Base-by-base conservation (phyloP, 108 stramenopile genomes). In the Nitzschia sp. region DNA sequence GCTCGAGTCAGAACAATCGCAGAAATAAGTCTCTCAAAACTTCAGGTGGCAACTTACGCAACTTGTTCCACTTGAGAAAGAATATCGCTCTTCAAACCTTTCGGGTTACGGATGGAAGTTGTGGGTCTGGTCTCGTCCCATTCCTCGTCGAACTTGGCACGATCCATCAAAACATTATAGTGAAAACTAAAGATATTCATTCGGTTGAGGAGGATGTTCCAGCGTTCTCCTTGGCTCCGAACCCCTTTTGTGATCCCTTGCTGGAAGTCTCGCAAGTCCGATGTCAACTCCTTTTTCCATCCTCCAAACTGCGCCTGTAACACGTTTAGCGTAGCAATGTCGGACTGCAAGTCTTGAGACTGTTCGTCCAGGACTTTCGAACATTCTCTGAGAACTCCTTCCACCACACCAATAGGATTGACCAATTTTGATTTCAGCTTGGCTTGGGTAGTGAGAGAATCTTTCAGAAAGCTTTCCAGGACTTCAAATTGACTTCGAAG, bases 351-450 rank as follows among this genome's bases (percentile, higher is more conserved):
- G 25, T 80, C 85, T 22, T 87, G 65, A 19, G 57, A 34, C 54
- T 84, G 70, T 32, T 60, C 52, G 21, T 58, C 16, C n/a, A 93
- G 62, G 48, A 77, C 60, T n/a, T 71, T 45, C 45, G 85, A 66
- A 59, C 87, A 83, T 41, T 86, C 80, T 4, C 62, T 33, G 50
- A 90, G 65, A 28, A 88, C 79, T 46, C 85, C 84, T 70, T 94
- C 88, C 19, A 79, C 69, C 15, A 91, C 88, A 53, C 89, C 88
- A 11, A 93, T 63, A 2, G 93, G 93, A 82, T 83, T 91, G 9
- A 79, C 54, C 45, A 94, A 68, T 65, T 94, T 94, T 15, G 87
- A 76, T 72, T 85, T 72, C 23, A 94, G 68, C 61, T 85, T 91
- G 31, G 89, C 81, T 36, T 89, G 78, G 8, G 78, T 78, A 26